Conservation (phyloP, 495 filamentous ascomycete species). For the Xylaria curta region DNA sequence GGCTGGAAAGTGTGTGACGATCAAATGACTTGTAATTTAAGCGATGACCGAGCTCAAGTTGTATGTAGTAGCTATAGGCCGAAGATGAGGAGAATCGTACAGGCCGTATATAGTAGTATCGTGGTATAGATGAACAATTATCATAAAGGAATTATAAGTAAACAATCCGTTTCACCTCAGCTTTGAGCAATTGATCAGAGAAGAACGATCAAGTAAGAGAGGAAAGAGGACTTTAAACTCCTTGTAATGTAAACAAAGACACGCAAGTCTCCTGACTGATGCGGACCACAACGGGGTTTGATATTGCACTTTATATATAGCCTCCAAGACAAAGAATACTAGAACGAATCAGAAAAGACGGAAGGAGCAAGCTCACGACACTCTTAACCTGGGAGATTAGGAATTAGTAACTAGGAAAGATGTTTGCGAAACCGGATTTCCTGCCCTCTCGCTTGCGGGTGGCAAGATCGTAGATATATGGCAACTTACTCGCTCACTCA, state of each 20-base stretch:
- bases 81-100: neutral
- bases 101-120: neutral
- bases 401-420: neutral
- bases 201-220: neutral
- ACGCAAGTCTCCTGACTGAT: neutral
- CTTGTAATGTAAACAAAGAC: neutral
- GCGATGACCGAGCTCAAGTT: neutral
- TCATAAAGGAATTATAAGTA: neutral
- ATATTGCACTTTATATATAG: conserved; percentile 1
- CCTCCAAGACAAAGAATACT: neutral
- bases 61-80: neutral
- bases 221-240: neutral
- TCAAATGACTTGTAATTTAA: neutral
- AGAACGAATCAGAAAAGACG: neutral
- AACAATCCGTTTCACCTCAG: neutral
- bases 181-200: neutral
- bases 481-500: neutral
- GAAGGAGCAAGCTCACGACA: neutral
- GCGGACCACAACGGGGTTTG: neutral
- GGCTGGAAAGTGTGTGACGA: neutral
- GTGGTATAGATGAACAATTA: neutral
- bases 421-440: neutral
- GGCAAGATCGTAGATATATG: neutral
- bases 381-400: neutral
- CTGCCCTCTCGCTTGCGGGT: neutral